phyloP scores from a whole-genome alignment of 2,329 filamentous ascomycete species.

The Phyllosticta citriasiana region DNA sequence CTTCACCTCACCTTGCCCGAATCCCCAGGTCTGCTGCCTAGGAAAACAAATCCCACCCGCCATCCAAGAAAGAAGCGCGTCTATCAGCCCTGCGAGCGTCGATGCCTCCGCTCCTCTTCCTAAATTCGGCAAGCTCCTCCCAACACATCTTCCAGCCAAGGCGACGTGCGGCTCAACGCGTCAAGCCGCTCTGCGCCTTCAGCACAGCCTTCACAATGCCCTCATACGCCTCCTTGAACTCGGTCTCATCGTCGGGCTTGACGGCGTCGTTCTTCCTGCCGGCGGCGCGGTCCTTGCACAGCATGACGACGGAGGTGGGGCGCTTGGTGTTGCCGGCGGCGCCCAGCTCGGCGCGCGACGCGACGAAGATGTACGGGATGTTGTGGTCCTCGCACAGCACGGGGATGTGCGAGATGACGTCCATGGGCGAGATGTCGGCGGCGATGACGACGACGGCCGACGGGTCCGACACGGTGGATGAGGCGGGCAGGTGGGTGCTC shows the following conservation, averaged over 20 bases:
- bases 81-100: too few species aligned
- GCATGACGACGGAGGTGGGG: slow-evolving; percentile 93
- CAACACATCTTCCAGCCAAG: neutral
- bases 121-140: neutral
- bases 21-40: too few species aligned
- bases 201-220: slow-evolving; percentile 49
- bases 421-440: slow-evolving; percentile 95
- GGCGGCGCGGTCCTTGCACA: slow-evolving; percentile 41
- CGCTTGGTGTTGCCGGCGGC: slow-evolving; percentile 91
- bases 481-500: slow-evolving; percentile 53
- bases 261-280: slow-evolving; percentile 40
- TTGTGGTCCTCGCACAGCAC: slow-evolving; percentile 97
- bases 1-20: neutral
- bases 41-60: too few species aligned
- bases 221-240: slow-evolving; percentile 43
- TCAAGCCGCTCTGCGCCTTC: slow-evolving; percentile 49
- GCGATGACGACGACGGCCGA: slow-evolving; percentile 79
- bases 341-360: slow-evolving; percentile 84
- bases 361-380: slow-evolving; percentile 92
- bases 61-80: too few species aligned
- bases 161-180: slow-evolving; percentile 29
- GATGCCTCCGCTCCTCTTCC: too few species aligned
- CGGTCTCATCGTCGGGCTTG: slow-evolving; percentile 34
- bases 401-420: slow-evolving; percentile 96
- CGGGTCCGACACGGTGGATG: slow-evolving; percentile 43